A percentile compares a stretch with the other conserved stretches of the same genome.
Evolutionary conservation across 306 rosid species (phyloP).

Genomic region (Styphnolobium japonicum): DNA sequence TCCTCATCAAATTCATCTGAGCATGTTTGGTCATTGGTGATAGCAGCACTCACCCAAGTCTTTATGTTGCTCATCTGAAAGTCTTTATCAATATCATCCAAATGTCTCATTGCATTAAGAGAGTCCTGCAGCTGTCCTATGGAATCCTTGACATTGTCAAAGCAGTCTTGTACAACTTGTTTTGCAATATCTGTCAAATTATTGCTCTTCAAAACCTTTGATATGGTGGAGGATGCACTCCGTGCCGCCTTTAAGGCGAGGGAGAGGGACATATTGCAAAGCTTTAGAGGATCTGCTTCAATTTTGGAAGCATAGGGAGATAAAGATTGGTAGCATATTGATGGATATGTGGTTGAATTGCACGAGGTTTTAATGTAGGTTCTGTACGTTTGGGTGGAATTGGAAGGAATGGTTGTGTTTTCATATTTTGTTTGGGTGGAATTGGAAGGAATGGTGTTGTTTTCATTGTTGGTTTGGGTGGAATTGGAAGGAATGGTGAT

Average conservation of each 20-base stretch:
- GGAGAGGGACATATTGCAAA: slow-evolving; percentile 32
- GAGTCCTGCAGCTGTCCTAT: neutral
- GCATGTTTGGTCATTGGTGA: slow-evolving; percentile 6
- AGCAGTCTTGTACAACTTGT: slow-evolving; percentile 31
- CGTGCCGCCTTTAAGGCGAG: slow-evolving; percentile 23
- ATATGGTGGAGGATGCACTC: neutral
- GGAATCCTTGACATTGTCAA: neutral
- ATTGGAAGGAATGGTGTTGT: no score
- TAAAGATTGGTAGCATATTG: slow-evolving; percentile 33
- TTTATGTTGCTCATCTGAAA: neutral
- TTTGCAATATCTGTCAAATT: neutral
- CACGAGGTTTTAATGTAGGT: slow-evolving; percentile 28
- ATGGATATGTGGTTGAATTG: slow-evolving; percentile 37
- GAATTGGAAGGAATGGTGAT: neutral
- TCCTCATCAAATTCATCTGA: neutral
- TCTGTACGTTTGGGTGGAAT: no score
- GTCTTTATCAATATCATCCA: neutral
- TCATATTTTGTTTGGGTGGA: no score
- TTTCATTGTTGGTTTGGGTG: neutral
- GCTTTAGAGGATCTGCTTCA: slow-evolving; percentile 28
- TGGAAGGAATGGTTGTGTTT: no score
- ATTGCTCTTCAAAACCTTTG: neutral
- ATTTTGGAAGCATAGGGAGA: slow-evolving; percentile 37
- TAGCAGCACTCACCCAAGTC: slow-evolving; percentile 23
- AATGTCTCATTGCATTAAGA: neutral